phyloP scores from a whole-genome alignment of 345 rosid species.

The Murraya koenigii region DNA sequence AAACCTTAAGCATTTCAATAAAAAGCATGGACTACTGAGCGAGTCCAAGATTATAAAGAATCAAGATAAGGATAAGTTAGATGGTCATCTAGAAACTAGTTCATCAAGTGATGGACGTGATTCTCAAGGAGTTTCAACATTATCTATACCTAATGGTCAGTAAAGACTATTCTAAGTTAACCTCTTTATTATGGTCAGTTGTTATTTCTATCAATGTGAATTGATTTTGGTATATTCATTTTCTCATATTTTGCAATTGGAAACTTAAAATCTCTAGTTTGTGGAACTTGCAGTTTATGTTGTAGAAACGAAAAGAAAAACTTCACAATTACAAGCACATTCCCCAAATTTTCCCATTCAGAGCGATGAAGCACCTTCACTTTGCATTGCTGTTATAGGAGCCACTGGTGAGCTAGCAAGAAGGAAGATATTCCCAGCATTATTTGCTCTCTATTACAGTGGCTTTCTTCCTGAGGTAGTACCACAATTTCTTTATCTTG shows the following conservation, averaged over 20 bases:
- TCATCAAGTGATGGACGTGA: conserved; percentile 24
- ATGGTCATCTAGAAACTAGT: conserved; percentile 30
- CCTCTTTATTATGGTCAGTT: neutral
- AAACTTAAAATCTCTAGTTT: neutral
- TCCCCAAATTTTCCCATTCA: conserved; percentile 27
- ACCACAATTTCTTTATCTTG: neutral
- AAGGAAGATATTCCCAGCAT: conserved; percentile 64
- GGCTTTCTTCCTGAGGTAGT: conserved; percentile 82
- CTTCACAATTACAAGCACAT: conserved; percentile 25
- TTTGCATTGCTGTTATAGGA: conserved; percentile 71
- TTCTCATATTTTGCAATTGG: neutral
- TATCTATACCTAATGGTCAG: conserved; percentile 24
- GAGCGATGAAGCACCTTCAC: conserved; percentile 41
- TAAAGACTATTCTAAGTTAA: neutral
- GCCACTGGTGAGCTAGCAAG: conserved; percentile 77
- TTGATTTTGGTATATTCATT: neutral
- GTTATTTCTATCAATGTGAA: neutral
- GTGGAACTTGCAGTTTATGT: conserved; percentile 16
- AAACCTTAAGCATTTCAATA: conserved; percentile 20
- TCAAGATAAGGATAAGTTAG: conserved; percentile 23
- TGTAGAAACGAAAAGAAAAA: conserved; percentile 15
- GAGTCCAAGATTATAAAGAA: conserved; percentile 35
- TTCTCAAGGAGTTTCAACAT: conserved; percentile 15
- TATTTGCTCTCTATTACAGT: conserved; percentile 74
- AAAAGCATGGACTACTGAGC: conserved; percentile 22